Conservation (phyloP, 2,329 filamentous ascomycete species). For the Pseudopyricularia cyperi region DNA sequence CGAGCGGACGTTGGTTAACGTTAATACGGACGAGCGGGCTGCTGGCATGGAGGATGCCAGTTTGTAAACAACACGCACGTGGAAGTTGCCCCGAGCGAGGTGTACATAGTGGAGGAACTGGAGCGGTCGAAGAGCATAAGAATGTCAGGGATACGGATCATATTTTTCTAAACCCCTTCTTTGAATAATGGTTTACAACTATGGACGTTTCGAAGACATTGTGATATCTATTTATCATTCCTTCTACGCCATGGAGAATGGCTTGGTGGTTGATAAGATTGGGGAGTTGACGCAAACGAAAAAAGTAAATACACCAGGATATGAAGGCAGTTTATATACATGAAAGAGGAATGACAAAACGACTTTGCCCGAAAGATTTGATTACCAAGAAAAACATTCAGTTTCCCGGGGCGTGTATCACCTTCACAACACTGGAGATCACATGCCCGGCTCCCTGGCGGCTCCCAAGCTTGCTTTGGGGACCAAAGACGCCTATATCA, state of each 20-base stretch:
- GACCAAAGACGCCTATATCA: constrained; percentile 11
- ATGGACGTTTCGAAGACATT: too few relatives aligned
- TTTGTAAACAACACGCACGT: not conserved
- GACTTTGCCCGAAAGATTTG: not conserved
- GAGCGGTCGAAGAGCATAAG: not conserved
- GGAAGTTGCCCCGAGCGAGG: not conserved
- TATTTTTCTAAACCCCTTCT: not conserved
- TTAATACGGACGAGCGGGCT: not conserved
- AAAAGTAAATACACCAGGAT: too few relatives aligned
- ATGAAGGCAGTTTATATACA: not conserved
- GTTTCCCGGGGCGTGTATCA: not conserved
- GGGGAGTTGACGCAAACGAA: too few relatives aligned
- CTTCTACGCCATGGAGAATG: too few relatives aligned
- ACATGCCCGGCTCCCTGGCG: not conserved
- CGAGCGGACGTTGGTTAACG: not conserved
- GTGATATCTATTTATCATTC: too few relatives aligned
- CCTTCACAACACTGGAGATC: not conserved
- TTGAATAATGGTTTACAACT: not conserved
- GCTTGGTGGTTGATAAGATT: too few relatives aligned
- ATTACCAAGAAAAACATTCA: not conserved
- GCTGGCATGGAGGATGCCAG: not conserved
- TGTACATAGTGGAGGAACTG: not conserved
- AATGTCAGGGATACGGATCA: not conserved
- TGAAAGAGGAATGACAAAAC: not conserved
- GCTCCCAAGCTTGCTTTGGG: constrained; percentile 2